A percentile compares a stretch with the other conserved stretches of the same genome.
phyloP scores from a whole-genome alignment of 1,284 basidiomycete genomes.

The Ganoderma lucidum region DNA sequence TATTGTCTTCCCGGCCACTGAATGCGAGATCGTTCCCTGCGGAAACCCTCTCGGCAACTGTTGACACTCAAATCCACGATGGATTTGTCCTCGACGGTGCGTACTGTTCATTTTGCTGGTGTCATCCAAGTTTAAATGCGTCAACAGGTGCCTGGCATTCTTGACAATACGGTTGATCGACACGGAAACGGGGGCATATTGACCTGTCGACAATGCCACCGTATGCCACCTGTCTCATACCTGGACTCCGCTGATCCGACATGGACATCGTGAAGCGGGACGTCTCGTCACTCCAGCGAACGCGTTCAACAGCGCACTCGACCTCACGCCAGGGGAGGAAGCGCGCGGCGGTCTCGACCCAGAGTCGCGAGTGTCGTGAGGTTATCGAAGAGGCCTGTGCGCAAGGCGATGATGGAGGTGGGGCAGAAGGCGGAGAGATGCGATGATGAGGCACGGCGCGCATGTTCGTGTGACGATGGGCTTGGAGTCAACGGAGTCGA shows the following conservation, averaged over 20 bases:
- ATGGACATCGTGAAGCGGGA: not conserved
- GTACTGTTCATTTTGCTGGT: too few species aligned
- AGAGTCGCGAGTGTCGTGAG: constrained; percentile 63
- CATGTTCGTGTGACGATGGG: constrained; percentile 5
- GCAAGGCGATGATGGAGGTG: constrained; percentile 56
- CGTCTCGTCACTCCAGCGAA: constrained; percentile 28
- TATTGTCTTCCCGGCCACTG: too few species aligned
- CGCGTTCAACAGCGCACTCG: constrained; percentile 54
- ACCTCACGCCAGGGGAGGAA: constrained; percentile 77
- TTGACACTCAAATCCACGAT: too few species aligned
- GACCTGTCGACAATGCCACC: not conserved
- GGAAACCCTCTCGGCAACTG: too few species aligned
- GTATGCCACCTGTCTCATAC: constrained; percentile 15
- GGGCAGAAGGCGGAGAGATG: constrained; percentile 64
- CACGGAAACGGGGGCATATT: constrained; percentile 1
- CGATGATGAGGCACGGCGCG: constrained; percentile 24
- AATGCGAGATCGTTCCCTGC: too few species aligned
- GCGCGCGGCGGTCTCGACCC: constrained; percentile 71
- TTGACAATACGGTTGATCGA: constrained; percentile 5
- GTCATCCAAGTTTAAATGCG: too few species aligned
- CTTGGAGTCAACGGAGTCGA: constrained; percentile 17
- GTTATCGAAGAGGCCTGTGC: constrained; percentile 64
- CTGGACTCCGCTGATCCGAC: not conserved
- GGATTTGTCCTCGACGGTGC: too few species aligned
- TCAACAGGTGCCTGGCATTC: too few species aligned